phyloP scores from a whole-genome alignment of 139 green algal species.

The Tetradesmus obliquus region DNA sequence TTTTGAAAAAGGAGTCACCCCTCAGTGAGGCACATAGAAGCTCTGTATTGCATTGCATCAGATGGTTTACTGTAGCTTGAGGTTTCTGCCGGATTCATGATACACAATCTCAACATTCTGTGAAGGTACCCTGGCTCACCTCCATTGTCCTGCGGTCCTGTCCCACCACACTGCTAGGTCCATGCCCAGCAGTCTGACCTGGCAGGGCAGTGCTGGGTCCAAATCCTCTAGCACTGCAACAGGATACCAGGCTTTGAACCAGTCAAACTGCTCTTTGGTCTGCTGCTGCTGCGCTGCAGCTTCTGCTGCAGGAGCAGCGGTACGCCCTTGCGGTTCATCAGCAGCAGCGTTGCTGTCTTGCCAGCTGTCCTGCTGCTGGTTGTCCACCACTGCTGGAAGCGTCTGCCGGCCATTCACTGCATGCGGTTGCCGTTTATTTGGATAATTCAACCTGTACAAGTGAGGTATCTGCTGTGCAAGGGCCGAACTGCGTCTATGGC shows the following conservation, averaged over 20 bases:
- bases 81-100: not conserved
- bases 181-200: constrained; percentile 56
- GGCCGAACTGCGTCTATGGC: not conserved
- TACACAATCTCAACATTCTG: not conserved
- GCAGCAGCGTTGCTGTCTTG: not conserved
- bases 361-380: not conserved
- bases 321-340: not conserved
- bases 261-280: constrained; percentile 16
- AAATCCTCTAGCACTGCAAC: constrained; percentile 54
- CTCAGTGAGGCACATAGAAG: not conserved
- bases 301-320: not conserved
- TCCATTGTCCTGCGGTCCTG: constrained; percentile 5
- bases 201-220: constrained; percentile 38
- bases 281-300: not conserved
- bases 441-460: not conserved
- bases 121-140: not conserved
- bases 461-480: not conserved
- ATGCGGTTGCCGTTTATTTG: not conserved
- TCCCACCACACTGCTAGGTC: constrained; percentile 62
- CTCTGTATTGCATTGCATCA: not conserved
- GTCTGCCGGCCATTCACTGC: not conserved
- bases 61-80: not conserved
- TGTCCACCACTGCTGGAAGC: not conserved
- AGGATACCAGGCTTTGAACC: constrained; percentile 62
- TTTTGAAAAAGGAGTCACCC: too few relatives aligned